These are phyloP conservation scores for Salix purpurea DNA, from an alignment of 345 rosid species.

Conservation along the genomic window DNA sequence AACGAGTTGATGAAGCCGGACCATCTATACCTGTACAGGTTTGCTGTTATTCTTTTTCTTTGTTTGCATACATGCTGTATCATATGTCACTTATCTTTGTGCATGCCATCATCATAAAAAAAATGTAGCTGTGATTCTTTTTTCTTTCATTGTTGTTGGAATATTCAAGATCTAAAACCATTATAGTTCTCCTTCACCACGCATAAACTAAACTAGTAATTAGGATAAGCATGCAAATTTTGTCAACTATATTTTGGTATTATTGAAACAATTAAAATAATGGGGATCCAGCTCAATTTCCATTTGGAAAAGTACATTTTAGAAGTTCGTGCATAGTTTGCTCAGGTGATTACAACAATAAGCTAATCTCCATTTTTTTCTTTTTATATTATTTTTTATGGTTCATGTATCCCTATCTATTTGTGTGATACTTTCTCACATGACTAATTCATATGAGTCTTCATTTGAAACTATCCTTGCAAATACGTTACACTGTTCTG, in stretches of 20 bases:
- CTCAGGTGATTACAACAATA: background rate
- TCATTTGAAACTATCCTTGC: slow-evolving; percentile 1
- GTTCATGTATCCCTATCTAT: background rate
- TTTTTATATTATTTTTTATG: background rate
- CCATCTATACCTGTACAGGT: slow-evolving; percentile 97
- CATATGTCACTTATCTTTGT: background rate
- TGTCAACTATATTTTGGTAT: background rate
- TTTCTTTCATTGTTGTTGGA: background rate
- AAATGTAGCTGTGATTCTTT: background rate
- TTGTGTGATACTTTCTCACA: background rate
- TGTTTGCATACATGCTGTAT: background rate
- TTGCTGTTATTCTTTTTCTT: slow-evolving; percentile 13
- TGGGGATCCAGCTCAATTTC: background rate
- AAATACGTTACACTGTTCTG: slow-evolving; percentile 12
- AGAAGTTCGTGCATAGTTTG: background rate
- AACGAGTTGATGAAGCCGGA: slow-evolving; percentile 78
- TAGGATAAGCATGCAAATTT: background rate
- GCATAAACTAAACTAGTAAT: background rate
- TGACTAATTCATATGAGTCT: background rate
- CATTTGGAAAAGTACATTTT: background rate
- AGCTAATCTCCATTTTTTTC: background rate
- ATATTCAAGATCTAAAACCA: background rate
- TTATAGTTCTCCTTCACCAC: background rate
- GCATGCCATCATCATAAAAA: background rate
- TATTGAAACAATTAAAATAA: background rate